Base-by-base conservation (phyloP, 2,329 filamentous ascomycete species). In the Claviceps spartinae region DNA sequence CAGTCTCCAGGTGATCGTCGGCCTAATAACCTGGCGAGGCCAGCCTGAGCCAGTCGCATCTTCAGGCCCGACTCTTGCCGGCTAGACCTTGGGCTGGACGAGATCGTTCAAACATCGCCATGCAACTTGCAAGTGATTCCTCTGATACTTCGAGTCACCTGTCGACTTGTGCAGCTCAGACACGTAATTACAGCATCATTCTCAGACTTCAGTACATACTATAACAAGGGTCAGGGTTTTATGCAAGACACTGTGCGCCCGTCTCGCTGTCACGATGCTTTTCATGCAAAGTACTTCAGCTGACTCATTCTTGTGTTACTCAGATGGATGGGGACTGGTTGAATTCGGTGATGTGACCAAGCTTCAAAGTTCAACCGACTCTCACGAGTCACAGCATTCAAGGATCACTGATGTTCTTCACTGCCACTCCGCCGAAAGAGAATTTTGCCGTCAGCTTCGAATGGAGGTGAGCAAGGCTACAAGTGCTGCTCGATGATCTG, bases 1-100 rank as follows among this genome's bases (percentile, higher is more conserved):
- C 57, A 22, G 22, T 1, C 22, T 22, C 22, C 22, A 54, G 58
- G 53, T 54, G 60, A 63, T 63, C 60, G 56, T 55, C 54, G 55
- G 56, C 56, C 56, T 26, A 42, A 37, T 26, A 42, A 37, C 41
- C 60, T 65, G 57, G 61, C 58, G 50, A 57, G 57, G 58, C 55
- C 54, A 62, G 60, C 30, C 59, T 49, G 56, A 60, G 59, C 65
- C 64, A 67, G 65, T 66, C 65, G 64, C 64, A 67, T 64, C 59
- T 56, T 40, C 18, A 54, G 7, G 48, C 58, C 34, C 57, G 50
- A 50, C 20, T 30, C 42, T 20, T 37, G 46, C 41, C 42, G 38
- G 20, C 53, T 41, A 49, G 47, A 52, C 54, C 54, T 50, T 54
- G 52, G 51, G 54, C 43, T 51, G 26, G 30, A 18, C 13, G 24